Conservation (phyloP, 495 filamentous ascomycete species). For the Penicillium argentinense region DNA sequence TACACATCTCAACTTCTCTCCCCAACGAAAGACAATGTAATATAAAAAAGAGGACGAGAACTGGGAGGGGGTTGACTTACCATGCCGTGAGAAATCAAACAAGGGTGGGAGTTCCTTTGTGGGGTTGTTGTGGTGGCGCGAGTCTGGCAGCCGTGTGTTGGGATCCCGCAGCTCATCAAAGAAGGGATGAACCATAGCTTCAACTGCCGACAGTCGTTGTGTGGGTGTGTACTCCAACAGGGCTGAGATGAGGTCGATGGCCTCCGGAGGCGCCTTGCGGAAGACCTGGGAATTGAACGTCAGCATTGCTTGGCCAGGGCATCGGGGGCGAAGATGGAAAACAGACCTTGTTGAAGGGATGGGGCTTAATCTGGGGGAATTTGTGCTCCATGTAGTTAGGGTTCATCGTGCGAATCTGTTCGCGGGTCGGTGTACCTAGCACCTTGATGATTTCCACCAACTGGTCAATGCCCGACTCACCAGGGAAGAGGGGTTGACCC, state of each 20-base stretch:
- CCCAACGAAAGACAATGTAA: too few relatives aligned
- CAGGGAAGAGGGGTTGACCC: conserved; percentile 97
- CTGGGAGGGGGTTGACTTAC: conserved; percentile 50
- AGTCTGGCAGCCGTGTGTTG: conserved; percentile 85
- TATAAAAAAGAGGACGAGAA: conserved; percentile 2
- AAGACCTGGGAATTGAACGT: conserved; percentile 68
- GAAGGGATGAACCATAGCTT: conserved; percentile 98
- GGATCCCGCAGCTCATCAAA: conserved; percentile 96
- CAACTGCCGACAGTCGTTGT: conserved; percentile 87
- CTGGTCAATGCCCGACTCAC: conserved; percentile 98
- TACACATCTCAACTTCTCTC: background rate
- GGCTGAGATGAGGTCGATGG: conserved; percentile 92
- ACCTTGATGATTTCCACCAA: conserved; percentile 99
- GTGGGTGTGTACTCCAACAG: conserved; percentile 97
- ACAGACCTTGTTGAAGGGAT: conserved; percentile 91
- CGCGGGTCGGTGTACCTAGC: conserved; percentile 92
- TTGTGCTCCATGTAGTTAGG: conserved; percentile 99
- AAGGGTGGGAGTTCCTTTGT: conserved; percentile 79
- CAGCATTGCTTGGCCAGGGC: conserved; percentile 7
- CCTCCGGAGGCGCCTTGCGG: conserved; percentile 86
- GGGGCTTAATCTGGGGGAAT: conserved; percentile 99
- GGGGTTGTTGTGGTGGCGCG: conserved; percentile 76
- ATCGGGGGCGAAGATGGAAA: background rate
- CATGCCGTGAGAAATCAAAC: conserved; percentile 93
- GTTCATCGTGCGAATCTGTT: conserved; percentile 99